Percentiles rank a stretch among this genome's conserved stretches.
Evolutionary conservation across 371 early-diverging fungal genomes (phyloP).

Genomic region (Lichtheimia hyalospora): DNA sequence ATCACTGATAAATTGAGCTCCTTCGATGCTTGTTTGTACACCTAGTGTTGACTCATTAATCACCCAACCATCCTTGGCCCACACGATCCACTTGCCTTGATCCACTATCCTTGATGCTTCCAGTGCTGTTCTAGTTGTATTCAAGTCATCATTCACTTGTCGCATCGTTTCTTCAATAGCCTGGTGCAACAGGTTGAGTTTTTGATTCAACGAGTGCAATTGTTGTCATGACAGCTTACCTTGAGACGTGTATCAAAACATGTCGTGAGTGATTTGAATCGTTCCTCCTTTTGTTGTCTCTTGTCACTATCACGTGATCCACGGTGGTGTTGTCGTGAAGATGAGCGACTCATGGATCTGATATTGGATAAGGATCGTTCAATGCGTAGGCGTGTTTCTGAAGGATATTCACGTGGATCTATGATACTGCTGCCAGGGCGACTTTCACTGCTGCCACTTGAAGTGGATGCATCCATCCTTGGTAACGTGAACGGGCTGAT

Average conservation of each 20-base stretch:
- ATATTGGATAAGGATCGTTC: constrained; percentile 14
- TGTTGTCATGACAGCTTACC: not conserved
- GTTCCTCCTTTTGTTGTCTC: not conserved
- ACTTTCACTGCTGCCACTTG: too few relatives aligned
- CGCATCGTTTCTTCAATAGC: too few relatives aligned
- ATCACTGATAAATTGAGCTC: too few relatives aligned
- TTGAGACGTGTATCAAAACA: not conserved
- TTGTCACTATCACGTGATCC: not conserved
- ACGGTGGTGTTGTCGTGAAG: not conserved
- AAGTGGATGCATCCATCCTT: too few relatives aligned
- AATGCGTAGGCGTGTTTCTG: constrained; percentile 13
- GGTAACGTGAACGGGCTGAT: not conserved
- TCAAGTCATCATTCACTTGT: too few relatives aligned
- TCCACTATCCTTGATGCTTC: too few relatives aligned
- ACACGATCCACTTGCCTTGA: too few relatives aligned
- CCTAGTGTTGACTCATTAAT: not conserved
- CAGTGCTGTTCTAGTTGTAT: too few relatives aligned
- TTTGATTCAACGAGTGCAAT: too few relatives aligned
- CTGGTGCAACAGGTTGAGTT: too few relatives aligned
- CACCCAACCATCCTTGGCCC: too few relatives aligned
- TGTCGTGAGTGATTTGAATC: not conserved
- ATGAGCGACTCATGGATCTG: not conserved
- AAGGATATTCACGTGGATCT: not conserved
- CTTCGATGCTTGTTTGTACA: not conserved
- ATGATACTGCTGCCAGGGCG: too few relatives aligned